A percentile compares a stretch with the other conserved stretches of the same genome.
Evolutionary conservation across 345 rosid genomes (phyloP).

Genomic region (Eucalyptus dawsonii): DNA sequence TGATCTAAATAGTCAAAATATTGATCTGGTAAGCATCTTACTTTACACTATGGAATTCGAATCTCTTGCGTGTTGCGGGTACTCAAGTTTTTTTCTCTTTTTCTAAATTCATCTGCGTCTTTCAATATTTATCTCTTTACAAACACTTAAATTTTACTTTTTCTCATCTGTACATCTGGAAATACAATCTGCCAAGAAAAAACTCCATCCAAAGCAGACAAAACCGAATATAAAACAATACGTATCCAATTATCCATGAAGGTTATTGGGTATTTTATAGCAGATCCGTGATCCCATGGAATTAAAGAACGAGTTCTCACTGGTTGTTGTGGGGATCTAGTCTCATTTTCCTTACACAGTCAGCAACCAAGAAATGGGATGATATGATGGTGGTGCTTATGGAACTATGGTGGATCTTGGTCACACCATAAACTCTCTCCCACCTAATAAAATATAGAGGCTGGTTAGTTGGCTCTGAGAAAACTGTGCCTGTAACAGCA

Average conservation of each 20-base stretch:
- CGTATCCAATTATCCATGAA: background rate
- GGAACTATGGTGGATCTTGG: background rate
- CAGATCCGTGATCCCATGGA: background rate
- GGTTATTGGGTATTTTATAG: background rate
- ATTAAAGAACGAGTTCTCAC: background rate
- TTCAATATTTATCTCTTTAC: background rate
- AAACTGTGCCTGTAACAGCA: conserved; percentile 29
- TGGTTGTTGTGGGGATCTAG: background rate
- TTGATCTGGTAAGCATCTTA: background rate
- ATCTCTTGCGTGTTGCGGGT: background rate
- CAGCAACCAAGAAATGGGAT: background rate
- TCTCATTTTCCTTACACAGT: background rate
- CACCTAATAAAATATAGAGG: background rate
- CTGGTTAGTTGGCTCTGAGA: background rate
- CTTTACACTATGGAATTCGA: background rate
- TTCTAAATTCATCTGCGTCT: background rate
- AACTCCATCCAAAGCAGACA: background rate
- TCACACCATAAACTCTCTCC: background rate
- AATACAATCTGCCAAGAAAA: background rate
- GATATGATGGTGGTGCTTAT: background rate
- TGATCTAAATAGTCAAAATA: background rate
- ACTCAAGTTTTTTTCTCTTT: background rate
- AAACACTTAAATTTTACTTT: background rate
- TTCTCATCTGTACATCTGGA: background rate
- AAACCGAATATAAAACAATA: background rate